These are phyloP conservation scores for Kodamaea restingae DNA, from an alignment of 805 yeast genomes.

Conservation along the genomic window DNA sequence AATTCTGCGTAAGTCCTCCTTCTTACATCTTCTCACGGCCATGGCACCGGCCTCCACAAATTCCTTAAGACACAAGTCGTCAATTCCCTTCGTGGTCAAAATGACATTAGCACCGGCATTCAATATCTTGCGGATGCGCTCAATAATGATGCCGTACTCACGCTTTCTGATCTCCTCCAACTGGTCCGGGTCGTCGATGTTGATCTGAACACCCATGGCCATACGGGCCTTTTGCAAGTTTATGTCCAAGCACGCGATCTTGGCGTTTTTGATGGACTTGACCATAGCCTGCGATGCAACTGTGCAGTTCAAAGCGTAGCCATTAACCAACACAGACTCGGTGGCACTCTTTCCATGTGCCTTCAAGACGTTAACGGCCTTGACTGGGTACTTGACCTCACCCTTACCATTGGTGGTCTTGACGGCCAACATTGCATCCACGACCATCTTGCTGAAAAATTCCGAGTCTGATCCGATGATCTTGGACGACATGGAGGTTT, in stretches of 20 bases:
- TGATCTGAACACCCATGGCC: constrained; percentile 98
- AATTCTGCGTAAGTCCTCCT: constrained; percentile 93
- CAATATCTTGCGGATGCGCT: constrained; percentile 75
- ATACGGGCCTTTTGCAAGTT: constrained; percentile 93
- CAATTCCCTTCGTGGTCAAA: constrained; percentile 91
- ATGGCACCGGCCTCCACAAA: constrained; percentile 88
- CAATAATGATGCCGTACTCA: constrained; percentile 81
- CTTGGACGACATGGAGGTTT: constrained; percentile 95
- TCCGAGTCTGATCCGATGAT: constrained; percentile 92
- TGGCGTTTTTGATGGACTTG: constrained; percentile 63
- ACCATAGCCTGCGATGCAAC: constrained; percentile 97
- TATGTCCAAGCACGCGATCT: constrained; percentile 84
- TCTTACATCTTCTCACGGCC: constrained; percentile 96
- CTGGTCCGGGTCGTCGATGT: constrained; percentile 96
- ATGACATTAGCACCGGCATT: constrained; percentile 91
- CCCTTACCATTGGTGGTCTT: constrained; percentile 86
- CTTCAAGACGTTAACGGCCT: constrained; percentile 92
- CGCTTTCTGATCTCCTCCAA: constrained; percentile 87
- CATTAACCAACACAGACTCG: constrained; percentile 84
- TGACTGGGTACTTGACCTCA: constrained; percentile 89
- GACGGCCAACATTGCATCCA: constrained; percentile 92
- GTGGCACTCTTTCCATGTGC: constrained; percentile 93
- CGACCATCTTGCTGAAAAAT: constrained; percentile 85
- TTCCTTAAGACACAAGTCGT: constrained; percentile 85
- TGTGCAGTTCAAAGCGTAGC: constrained; percentile 95